These are phyloP conservation scores for bread wheat (Triticum aestivum) DNA, from an alignment of 176 grass and related monocot genomes.

Conservation along the genomic window IWGSC_CS_RefSeq_v2.1 NC_057814.1:266007605-266008104, in stretches of 20 bases:
- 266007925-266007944: constrained; percentile 40
- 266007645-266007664: constrained; percentile 7
- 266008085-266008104: constrained; percentile 27
- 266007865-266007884: no score
- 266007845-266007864: no score
- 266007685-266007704: neutral
- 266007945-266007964: constrained; percentile 39
- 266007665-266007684: constrained; percentile 18
- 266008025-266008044: constrained; percentile 7
- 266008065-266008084: constrained; percentile 26
- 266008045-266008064: constrained; percentile 28
- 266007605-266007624: constrained; percentile 9
- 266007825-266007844: no score
- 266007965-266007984: neutral
- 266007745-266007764: no score
- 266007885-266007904: neutral
- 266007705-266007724: no score
- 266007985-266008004: constrained; percentile 34
- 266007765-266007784: no score
- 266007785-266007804: no score
- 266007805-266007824: no score
- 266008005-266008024: constrained; percentile 10
- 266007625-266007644: constrained; percentile 36
- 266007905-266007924: neutral
- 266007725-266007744: no score